Evolutionary conservation across 2,329 filamentous ascomycete species (phyloP), one percentile per base, ranked within the genome.

Genomic region (Aureobasidium sp.): DNA sequence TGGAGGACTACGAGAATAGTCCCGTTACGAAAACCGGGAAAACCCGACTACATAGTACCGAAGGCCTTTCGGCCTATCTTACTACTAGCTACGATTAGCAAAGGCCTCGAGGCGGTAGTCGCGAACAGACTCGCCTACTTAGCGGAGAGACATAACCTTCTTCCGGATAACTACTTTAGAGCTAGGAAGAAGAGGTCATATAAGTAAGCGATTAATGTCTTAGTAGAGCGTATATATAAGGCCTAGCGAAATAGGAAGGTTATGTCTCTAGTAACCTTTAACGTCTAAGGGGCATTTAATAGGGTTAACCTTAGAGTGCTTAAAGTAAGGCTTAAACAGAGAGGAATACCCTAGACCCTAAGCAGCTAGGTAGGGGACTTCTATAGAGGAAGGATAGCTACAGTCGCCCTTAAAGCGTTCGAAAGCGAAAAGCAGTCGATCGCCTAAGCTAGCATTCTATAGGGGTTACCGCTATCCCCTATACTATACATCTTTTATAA

Each of bases 221-320:
- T 75, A 13, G 54, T 69, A 55, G 65, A 73, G 62, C 21, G 67
- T 8, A 69, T 74, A 37, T 71, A 71, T 41, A 61, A 65, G 3
- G 71, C 68, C 5, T 73, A 66, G 72, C 64, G 66, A 61, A 61
- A 63, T 16, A 54, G 64, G 48, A 68, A 67, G 62, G 68, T 73
- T 7, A 60, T 75, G 5, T 73, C 70, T 55, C 65, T 76, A 10
- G 65, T 74, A 51, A 73, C 70, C 61, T 77, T 77, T 53, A 71
- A 77, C 65, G 67, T 77, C 21, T 3, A 77, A 64, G 73, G 74
- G n/a, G 74, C 72, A 48, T 77, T 75, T 61, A 77, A 77, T 50
- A 67, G 73, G 5, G 71, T 77, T 72, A 44, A 68, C 63, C 37
- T 1, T 11, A 16, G 8, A 29, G 45, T 62, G 21, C 34, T 62